Evolutionary conservation across 306 rosid genomes (phyloP), one percentile per base, ranked within the genome.

Genomic region (Morella rubra): DNA sequence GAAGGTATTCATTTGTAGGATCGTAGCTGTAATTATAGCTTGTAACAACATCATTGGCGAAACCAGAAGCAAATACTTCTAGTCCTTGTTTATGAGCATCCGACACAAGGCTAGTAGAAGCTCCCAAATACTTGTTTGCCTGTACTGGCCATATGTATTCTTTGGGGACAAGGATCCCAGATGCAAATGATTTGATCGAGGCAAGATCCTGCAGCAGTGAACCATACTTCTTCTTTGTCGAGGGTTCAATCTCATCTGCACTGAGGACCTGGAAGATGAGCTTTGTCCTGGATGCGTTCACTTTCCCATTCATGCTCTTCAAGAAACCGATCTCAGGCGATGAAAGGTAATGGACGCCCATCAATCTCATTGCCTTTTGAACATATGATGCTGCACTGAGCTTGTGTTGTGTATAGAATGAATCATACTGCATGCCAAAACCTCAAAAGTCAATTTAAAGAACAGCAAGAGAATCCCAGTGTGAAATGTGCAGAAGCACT

Each of bases 91-190:
- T 88, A 80, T 96, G 99, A 40, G 98, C 98, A 79, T 92, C 93
- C 7, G 78, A 62, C 22, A 92, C 98, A 4, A 96, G 86, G 19
- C 79, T 82, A 13, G 96, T 87, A 52, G 90, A 88, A 46, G 49
- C 80, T 4, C 77, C 92, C 81, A 96, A 79, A 56, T 88, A 92
- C 24, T 80, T 84, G 55, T 83, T 85, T 20, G 75, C 52, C 42
- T 74, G 77, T 10, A 91, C 45, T 2, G 98, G 93, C 90, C 84
- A 86, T 40, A 92, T 87, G 81, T 79, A 87, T 16, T 88, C 92
- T 74, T 96, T 96, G 15, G 93, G 97, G 72, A 92, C 86, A 50
- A 92, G 88, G 77, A 96, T 96, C 55, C 97, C 99, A 14, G 97
- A 77, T 22, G 98, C 93, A 50, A 83, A 84, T 69, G 87, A 66